Evolutionary conservation across 2,329 filamentous ascomycete genomes (phyloP).

Genomic region (Phialophora tarda): DNA sequence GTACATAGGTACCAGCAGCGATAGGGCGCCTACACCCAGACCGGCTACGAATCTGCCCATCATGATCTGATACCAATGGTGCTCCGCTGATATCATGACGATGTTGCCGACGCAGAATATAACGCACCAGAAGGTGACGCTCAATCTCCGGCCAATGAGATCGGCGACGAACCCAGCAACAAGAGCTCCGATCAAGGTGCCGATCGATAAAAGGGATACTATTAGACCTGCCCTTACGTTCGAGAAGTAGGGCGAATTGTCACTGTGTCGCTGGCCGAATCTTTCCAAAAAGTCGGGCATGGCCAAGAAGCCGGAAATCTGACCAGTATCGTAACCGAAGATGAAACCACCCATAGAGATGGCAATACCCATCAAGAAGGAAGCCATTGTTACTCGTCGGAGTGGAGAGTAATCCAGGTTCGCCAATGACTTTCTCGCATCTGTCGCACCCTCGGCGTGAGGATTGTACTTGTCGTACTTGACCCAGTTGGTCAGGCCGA

Average conservation of each 20-base stretch:
- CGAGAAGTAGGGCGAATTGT: slow-evolving; percentile 49
- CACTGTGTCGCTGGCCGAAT: slow-evolving; percentile 47
- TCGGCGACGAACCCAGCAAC: slow-evolving; percentile 59
- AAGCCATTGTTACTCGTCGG: slow-evolving; percentile 45
- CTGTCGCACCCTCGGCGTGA: slow-evolving; percentile 26
- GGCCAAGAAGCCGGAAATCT: slow-evolving; percentile 52
- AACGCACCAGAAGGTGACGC: slow-evolving; percentile 49
- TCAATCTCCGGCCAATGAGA: slow-evolving; percentile 51
- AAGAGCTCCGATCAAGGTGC: slow-evolving; percentile 73
- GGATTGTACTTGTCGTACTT: slow-evolving; percentile 37
- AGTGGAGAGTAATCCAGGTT: slow-evolving; percentile 40
- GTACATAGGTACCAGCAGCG: slow-evolving; percentile 54
- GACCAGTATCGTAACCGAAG: slow-evolving; percentile 52
- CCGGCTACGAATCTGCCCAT: slow-evolving; percentile 53
- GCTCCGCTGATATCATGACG: slow-evolving; percentile 58
- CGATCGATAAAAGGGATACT: slow-evolving; percentile 61
- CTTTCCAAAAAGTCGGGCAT: slow-evolving; percentile 51
- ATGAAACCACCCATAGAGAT: slow-evolving; percentile 54
- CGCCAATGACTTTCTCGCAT: slow-evolving; percentile 36
- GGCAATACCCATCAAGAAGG: slow-evolving; percentile 51
- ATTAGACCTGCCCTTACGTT: slow-evolving; percentile 52
- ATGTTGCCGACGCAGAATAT: slow-evolving; percentile 51
- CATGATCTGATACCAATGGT: slow-evolving; percentile 69
- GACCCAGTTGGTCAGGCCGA: slow-evolving; percentile 36
- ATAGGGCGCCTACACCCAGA: slow-evolving; percentile 52